These are phyloP conservation scores for Ganoderma lucidum DNA, from an alignment of 1,284 basidiomycete genomes.

Conservation along the genomic window DNA sequence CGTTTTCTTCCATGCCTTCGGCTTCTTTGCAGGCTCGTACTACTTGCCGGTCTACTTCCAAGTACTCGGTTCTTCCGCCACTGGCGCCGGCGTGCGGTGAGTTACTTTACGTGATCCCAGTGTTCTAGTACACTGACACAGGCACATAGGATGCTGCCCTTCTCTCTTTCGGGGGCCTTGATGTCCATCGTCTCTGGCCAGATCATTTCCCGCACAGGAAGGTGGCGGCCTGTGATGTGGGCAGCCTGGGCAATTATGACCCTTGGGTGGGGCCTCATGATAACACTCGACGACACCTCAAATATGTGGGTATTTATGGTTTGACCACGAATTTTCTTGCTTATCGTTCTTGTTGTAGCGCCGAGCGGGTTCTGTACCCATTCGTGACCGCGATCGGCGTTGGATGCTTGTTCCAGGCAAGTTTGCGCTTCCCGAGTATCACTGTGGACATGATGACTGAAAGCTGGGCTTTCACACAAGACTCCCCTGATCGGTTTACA, in stretches of 20 bases:
- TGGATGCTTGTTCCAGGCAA: constrained; percentile 70
- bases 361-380: constrained; percentile 66
- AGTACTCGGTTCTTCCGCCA: constrained; percentile 79
- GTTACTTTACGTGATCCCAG: constrained; percentile 23
- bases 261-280: constrained; percentile 77
- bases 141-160: constrained; percentile 72
- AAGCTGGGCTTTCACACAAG: constrained; percentile 45
- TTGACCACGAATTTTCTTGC: neutral
- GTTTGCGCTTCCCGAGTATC: constrained; percentile 17
- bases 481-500: constrained; percentile 76
- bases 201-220: constrained; percentile 63
- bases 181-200: constrained; percentile 69
- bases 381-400: constrained; percentile 67
- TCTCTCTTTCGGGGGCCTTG: constrained; percentile 68
- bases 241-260: constrained; percentile 59
- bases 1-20: constrained; percentile 71
- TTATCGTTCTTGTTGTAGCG: constrained; percentile 46
- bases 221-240: constrained; percentile 74
- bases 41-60: constrained; percentile 86
- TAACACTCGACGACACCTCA: constrained; percentile 49
- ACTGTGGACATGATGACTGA: neutral
- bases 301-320: constrained; percentile 48
- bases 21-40: constrained; percentile 71
- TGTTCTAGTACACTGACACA: neutral
- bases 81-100: constrained; percentile 75